Evolutionary conservation across 768 basidiomycete species (phyloP).

Genomic region (Suillus subalutaceus): DNA sequence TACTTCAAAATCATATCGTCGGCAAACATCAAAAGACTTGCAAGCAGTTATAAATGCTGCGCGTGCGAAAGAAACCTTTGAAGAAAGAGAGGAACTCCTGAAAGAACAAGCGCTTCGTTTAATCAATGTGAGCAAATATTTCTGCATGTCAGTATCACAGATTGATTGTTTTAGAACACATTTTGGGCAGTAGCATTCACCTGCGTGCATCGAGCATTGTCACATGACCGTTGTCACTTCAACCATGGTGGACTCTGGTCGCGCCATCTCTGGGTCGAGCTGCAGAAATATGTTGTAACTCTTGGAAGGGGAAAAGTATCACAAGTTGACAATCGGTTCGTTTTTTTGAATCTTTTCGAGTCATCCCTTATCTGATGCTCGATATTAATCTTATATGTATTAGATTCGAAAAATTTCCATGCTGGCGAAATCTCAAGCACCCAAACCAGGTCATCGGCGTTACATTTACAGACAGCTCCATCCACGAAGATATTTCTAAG

Average conservation of each 20-base stretch:
- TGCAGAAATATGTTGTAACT: too few species aligned
- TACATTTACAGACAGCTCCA: constrained; percentile 36
- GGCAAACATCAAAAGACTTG: constrained; percentile 22
- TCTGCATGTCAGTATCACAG: too few species aligned
- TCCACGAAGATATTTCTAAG: constrained; percentile 40
- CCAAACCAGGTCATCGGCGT: constrained; percentile 29
- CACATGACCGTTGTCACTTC: too few species aligned
- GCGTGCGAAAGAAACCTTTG: constrained; percentile 12
- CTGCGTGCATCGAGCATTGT: too few species aligned
- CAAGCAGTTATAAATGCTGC: constrained; percentile 10
- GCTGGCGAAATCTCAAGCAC: constrained; percentile 39
- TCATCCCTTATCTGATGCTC: background rate
- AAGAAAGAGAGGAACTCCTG: constrained; percentile 20
- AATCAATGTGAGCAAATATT: too few species aligned
- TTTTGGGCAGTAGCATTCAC: too few species aligned
- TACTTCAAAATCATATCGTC: constrained; percentile 17
- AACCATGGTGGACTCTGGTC: too few species aligned
- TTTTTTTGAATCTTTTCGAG: background rate
- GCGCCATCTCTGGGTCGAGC: too few species aligned
- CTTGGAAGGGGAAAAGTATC: too few species aligned
- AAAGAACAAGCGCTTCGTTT: constrained; percentile 14
- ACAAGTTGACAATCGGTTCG: constrained; percentile 1
- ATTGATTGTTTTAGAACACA: too few species aligned
- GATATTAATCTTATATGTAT: constrained; percentile 17
- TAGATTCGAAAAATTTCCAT: constrained; percentile 25